These are phyloP conservation scores for Zasmidium angulare DNA, from an alignment of 2,329 filamentous ascomycete genomes.

Conservation along the genomic window DNA sequence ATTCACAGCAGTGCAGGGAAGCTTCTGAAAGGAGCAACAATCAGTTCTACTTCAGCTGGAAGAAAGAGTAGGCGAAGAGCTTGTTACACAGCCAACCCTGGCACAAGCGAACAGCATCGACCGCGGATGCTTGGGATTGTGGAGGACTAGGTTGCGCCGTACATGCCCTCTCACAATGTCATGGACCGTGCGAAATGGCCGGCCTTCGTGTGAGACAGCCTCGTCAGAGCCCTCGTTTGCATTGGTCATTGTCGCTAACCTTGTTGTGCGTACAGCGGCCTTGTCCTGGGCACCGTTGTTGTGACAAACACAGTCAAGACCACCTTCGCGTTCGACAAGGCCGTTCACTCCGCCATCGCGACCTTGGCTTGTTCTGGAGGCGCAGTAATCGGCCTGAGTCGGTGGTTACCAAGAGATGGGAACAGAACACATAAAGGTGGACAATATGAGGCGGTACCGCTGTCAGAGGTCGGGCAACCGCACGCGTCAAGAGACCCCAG, in stretches of 20 bases:
- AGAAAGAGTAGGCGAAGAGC: too few relatives aligned
- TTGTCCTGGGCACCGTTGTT: conserved; percentile 29
- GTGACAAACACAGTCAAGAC: conserved; percentile 25
- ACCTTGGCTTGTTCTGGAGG: conserved; percentile 43
- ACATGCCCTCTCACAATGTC: background rate
- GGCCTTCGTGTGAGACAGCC: conserved; percentile 13
- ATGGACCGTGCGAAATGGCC: conserved; percentile 21
- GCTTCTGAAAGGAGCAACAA: too few relatives aligned
- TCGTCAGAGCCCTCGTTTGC: background rate
- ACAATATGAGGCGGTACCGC: conserved; percentile 29
- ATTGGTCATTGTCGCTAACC: background rate
- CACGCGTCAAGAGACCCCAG: conserved; percentile 24
- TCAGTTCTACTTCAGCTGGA: too few relatives aligned
- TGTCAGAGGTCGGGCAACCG: conserved; percentile 29
- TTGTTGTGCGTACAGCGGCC: conserved; percentile 23
- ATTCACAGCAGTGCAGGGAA: too few relatives aligned
- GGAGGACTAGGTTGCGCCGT: background rate
- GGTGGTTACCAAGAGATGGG: conserved; percentile 28
- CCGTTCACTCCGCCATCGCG: conserved; percentile 45
- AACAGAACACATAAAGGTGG: conserved; percentile 22
- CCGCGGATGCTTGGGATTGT: background rate
- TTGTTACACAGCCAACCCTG: background rate
- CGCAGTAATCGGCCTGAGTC: conserved; percentile 39
- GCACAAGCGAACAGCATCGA: background rate
- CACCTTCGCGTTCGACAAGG: conserved; percentile 43